Percentiles rank a stretch among this genome's conserved stretches.
Conservation (phyloP, 2,329 filamentous ascomycete species). For the Cordyceps farinosa region DNA sequence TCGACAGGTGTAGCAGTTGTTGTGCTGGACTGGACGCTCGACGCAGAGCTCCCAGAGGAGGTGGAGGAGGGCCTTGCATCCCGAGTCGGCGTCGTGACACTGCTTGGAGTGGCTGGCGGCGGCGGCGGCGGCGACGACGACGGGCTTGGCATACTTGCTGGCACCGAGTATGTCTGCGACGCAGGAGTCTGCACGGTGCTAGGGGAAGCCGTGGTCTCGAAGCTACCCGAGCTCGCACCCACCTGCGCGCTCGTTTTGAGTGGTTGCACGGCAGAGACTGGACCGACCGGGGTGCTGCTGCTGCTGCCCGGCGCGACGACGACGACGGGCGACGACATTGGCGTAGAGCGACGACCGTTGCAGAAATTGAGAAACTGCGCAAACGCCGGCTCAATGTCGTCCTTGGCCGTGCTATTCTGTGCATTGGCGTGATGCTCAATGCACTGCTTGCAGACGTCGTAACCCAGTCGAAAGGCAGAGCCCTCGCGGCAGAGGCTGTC, state of each 20-base stretch:
- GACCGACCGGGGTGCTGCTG: conserved; percentile 15
- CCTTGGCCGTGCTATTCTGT: conserved; percentile 27
- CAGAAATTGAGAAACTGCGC: conserved; percentile 48
- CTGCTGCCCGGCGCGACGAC: background rate
- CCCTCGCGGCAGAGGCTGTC: conserved; percentile 40
- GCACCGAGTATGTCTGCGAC: background rate
- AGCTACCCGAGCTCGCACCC: conserved; percentile 23
- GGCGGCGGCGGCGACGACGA: background rate
- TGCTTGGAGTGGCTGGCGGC: background rate
- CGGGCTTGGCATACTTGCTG: background rate
- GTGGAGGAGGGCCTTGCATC: background rate
- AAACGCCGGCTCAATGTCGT: conserved; percentile 38
- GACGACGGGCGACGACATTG: background rate
- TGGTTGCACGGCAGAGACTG: conserved; percentile 24
- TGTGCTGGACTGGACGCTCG: background rate
- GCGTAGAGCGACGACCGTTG: conserved; percentile 23
- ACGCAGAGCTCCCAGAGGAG: background rate
- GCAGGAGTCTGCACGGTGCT: background rate
- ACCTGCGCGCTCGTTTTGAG: conserved; percentile 28
- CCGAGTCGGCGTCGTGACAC: background rate
- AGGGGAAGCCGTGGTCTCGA: conserved; percentile 6
- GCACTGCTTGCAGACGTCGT: conserved; percentile 42
- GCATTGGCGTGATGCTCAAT: conserved; percentile 28
- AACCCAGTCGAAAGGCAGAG: conserved; percentile 40
- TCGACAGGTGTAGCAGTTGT: background rate